phyloP scores from a whole-genome alignment of 768 basidiomycete species.

The Atractiella rhizophila region DNA sequence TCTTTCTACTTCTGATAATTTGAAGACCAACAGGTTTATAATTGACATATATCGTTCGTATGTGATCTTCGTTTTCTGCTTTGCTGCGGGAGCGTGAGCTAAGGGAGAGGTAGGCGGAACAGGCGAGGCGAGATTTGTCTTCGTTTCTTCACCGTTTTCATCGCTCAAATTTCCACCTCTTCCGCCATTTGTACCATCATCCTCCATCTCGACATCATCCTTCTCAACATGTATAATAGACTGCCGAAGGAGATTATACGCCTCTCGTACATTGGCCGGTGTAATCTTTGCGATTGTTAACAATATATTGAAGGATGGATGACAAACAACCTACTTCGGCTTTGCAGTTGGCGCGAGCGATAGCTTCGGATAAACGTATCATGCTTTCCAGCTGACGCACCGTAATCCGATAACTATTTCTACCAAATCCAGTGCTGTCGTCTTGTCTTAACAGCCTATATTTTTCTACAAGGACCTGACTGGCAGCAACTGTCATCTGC shows the following conservation, averaged over 20 bases:
- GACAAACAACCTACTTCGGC: slow-evolving; percentile 40
- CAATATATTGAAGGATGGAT: not conserved
- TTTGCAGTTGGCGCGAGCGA: slow-evolving; percentile 86
- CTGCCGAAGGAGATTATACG: slow-evolving; percentile 71
- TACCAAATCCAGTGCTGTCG: slow-evolving; percentile 60
- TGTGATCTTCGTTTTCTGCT: slow-evolving; percentile 59
- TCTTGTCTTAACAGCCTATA: slow-evolving; percentile 78
- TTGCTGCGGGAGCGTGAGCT: slow-evolving; percentile 5
- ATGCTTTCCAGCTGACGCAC: slow-evolving; percentile 95
- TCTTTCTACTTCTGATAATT: slow-evolving; percentile 50
- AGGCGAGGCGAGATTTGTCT: slow-evolving; percentile 24
- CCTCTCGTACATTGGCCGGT: slow-evolving; percentile 82
- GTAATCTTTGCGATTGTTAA: slow-evolving; percentile 37
- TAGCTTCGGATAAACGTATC: slow-evolving; percentile 92
- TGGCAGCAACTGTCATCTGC: slow-evolving; percentile 76
- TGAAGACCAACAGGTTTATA: slow-evolving; percentile 64
- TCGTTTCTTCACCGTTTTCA: slow-evolving; percentile 39
- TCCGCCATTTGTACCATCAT: slow-evolving; percentile 43
- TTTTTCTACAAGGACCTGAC: slow-evolving; percentile 79
- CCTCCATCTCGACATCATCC: slow-evolving; percentile 92
- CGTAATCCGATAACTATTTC: slow-evolving; percentile 88
- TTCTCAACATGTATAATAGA: slow-evolving; percentile 99
- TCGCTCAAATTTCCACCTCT: slow-evolving; percentile 26
- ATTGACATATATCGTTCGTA: slow-evolving; percentile 84
- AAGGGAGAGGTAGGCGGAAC: slow-evolving; percentile 23